A percentile compares a stretch with the other conserved stretches of the same genome.
Evolutionary conservation across 2,329 filamentous ascomycete genomes (phyloP).

Genomic region (Exophiala spinifera): DNA sequence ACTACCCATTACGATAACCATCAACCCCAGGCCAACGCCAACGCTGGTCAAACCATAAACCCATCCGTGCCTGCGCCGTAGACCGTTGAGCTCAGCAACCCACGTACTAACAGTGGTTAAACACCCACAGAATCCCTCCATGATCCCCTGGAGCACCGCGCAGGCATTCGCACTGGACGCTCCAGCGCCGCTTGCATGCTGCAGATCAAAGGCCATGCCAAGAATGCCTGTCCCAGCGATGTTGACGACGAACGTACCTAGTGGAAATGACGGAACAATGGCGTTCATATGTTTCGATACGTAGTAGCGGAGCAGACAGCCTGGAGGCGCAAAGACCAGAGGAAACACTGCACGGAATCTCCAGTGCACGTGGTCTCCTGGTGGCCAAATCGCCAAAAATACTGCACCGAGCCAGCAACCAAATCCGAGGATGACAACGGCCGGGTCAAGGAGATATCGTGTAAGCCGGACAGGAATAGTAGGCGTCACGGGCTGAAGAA

Average conservation of each 20-base stretch:
- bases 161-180: slow-evolving; percentile 49
- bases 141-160: slow-evolving; percentile 60
- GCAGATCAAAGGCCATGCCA: slow-evolving; percentile 72
- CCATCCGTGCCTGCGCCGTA: slow-evolving; percentile 59
- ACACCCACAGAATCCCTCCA: slow-evolving; percentile 64
- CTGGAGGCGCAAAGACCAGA: slow-evolving; percentile 72
- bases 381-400: slow-evolving; percentile 65
- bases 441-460: slow-evolving; percentile 59
- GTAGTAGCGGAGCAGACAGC: slow-evolving; percentile 71
- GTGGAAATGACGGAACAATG: slow-evolving; percentile 62
- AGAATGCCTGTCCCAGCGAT: slow-evolving; percentile 69
- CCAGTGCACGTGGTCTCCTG: slow-evolving; percentile 58
- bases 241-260: slow-evolving; percentile 80
- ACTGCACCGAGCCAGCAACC: slow-evolving; percentile 72
- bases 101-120: slow-evolving; percentile 64
- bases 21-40: slow-evolving; percentile 52
- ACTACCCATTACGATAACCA: slow-evolving; percentile 72
- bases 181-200: slow-evolving; percentile 54
- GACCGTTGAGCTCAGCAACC: slow-evolving; percentile 55
- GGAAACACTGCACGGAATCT: slow-evolving; percentile 69
- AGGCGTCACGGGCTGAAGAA: slow-evolving; percentile 56
- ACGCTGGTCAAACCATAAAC: slow-evolving; percentile 52
- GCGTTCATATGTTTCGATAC: slow-evolving; percentile 65
- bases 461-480: slow-evolving; percentile 55
- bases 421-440: slow-evolving; percentile 60